Evolutionary conservation across 371 early-diverging fungal genomes (phyloP).

Genomic region (Mucor lusitanicus): DNA sequence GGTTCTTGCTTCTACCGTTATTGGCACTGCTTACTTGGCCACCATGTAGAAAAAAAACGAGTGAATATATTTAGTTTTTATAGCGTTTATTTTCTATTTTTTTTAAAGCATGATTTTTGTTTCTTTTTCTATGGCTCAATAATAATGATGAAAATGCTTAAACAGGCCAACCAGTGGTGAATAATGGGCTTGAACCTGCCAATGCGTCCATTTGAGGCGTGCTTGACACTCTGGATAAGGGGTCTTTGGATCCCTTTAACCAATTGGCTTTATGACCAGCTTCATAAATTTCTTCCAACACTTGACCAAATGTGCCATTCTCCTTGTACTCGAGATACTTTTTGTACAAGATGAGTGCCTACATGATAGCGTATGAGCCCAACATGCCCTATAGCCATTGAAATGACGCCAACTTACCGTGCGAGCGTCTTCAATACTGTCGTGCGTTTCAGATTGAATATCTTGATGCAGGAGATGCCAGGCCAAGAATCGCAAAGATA

Average conservation of each 20-base stretch:
- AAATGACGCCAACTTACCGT: slow-evolving; percentile 55
- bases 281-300: slow-evolving; percentile 82
- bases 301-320: slow-evolving; percentile 68
- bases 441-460: slow-evolving; percentile 88
- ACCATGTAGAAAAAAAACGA: not conserved
- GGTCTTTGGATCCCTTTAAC: slow-evolving; percentile 46
- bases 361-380: not conserved
- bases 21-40: slow-evolving; percentile 37
- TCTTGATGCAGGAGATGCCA: slow-evolving; percentile 87
- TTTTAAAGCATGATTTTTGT: not conserved
- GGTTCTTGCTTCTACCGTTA: slow-evolving; percentile 60
- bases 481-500: slow-evolving; percentile 88
- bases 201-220: slow-evolving; percentile 22
- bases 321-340: slow-evolving; percentile 69
- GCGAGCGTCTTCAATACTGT: slow-evolving; percentile 92
- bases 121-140: not conserved
- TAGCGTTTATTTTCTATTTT: not conserved
- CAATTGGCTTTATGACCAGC: slow-evolving; percentile 74
- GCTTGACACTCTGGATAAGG: slow-evolving; percentile 19
- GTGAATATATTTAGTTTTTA: not conserved
- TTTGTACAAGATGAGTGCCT: slow-evolving; percentile 83
- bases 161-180: slow-evolving; percentile 19
- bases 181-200: slow-evolving; percentile 3
- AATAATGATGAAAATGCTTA: not conserved
- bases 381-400: no score